Evolutionary conservation across 2,329 filamentous ascomycete species (phyloP).

Genomic region (Pseudogymnoascus sp.): DNA sequence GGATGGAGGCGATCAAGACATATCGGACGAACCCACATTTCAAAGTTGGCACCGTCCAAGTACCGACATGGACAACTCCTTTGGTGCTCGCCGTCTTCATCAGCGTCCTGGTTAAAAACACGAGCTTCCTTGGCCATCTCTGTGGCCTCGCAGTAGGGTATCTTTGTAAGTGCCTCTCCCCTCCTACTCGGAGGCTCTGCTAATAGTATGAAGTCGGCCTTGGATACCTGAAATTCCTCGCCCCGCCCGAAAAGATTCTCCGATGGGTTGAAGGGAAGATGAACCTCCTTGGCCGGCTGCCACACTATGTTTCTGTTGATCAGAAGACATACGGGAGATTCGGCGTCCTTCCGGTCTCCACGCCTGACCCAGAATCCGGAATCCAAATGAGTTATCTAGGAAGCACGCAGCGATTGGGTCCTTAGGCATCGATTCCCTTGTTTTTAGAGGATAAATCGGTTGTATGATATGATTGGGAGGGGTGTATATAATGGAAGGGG

Average conservation of each 20-base stretch:
- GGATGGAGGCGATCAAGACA: conserved; percentile 77
- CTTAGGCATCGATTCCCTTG: conserved; percentile 37
- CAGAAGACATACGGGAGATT: conserved; percentile 94
- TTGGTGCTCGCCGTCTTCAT: conserved; percentile 69
- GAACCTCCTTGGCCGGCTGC: conserved; percentile 73
- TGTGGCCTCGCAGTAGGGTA: conserved; percentile 82
- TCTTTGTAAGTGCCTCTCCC: conserved; percentile 53
- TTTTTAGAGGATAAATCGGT: not conserved
- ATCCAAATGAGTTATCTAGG: conserved; percentile 55
- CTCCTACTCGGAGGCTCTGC: not conserved
- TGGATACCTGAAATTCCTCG: conserved; percentile 81
- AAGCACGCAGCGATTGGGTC: conserved; percentile 60
- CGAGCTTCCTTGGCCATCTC: conserved; percentile 79
- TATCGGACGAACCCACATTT: conserved; percentile 76
- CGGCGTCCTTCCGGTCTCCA: conserved; percentile 63
- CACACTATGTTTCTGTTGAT: conserved; percentile 89
- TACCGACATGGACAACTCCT: conserved; percentile 89
- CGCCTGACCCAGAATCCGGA: conserved; percentile 30
- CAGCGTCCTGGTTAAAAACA: conserved; percentile 68
- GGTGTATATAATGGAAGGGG: not conserved
- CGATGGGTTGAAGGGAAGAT: conserved; percentile 84
- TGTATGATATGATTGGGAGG: not conserved
- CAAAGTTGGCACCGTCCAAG: conserved; percentile 52
- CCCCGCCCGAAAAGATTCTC: conserved; percentile 80
- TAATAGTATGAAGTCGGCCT: conserved; percentile 56